phyloP scores from a whole-genome alignment of 2,329 filamentous ascomycete genomes.

The Venturia oleaginea region DNA sequence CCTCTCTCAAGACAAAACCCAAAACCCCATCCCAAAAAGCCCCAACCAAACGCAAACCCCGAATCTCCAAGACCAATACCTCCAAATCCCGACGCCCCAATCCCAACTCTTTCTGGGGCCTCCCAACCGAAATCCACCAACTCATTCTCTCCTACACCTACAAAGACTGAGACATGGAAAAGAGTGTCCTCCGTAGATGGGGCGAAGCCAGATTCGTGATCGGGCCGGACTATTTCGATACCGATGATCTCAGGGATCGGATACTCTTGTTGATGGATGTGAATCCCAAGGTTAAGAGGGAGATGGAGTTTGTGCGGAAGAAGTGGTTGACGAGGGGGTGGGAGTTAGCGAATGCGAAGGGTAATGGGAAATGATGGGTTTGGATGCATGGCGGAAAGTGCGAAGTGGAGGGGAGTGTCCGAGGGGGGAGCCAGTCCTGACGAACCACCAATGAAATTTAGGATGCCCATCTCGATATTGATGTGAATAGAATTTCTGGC shows the following conservation, averaged over 20 bases:
- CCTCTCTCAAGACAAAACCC: background rate
- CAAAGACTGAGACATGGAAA: background rate
- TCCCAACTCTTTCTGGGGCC: background rate
- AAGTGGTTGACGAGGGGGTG: background rate
- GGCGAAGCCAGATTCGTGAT: background rate
- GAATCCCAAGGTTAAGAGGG: background rate
- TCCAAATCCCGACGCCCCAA: background rate
- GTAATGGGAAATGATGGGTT: background rate
- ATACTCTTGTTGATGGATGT: background rate
- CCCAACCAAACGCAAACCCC: background rate
- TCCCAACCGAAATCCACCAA: background rate
- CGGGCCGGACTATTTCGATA: background rate
- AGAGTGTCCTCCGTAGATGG: background rate
- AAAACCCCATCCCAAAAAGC: background rate
- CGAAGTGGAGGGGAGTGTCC: background rate
- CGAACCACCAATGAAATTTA: no score
- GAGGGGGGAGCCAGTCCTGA: no score
- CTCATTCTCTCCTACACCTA: background rate
- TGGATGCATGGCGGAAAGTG: background rate
- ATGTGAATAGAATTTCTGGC: no score
- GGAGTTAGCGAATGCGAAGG: background rate
- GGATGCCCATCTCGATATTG: no score
- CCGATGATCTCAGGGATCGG: background rate
- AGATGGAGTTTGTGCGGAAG: background rate
- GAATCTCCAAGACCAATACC: background rate